These are phyloP conservation scores for Hanseniaspora guilliermondii DNA, from an alignment of 805 yeast genomes.

Conservation along the genomic window DNA sequence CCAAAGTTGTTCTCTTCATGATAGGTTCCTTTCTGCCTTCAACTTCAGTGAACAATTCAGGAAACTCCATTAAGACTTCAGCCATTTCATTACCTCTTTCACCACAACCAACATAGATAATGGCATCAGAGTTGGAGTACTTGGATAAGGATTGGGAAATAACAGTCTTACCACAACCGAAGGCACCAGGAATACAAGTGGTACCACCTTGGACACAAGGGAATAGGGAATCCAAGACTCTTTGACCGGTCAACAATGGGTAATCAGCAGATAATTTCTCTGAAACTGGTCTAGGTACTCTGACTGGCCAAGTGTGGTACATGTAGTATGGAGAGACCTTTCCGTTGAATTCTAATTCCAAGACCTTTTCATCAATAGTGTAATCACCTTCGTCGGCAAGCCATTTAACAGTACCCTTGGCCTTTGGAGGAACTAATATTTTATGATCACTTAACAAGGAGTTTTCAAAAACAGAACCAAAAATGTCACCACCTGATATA, in stretches of 20 bases:
- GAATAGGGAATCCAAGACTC: conserved; percentile 93
- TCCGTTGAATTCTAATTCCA: conserved; percentile 94
- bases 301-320: conserved; percentile 99
- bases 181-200: conserved; percentile 99
- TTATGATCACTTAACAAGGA: conserved; percentile 86
- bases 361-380: conserved; percentile 73
- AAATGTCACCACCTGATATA: conserved; percentile 95
- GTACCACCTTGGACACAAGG: conserved; percentile 99
- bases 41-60: conserved; percentile 84
- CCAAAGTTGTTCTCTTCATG: conserved; percentile 98
- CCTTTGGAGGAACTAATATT: conserved; percentile 92
- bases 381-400: conserved; percentile 86
- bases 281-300: conserved; percentile 98
- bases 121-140: conserved; percentile 93
- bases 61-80: conserved; percentile 98
- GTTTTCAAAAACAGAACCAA: conserved; percentile 88
- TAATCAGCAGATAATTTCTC: conserved; percentile 86
- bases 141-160: conserved; percentile 95
- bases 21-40: conserved; percentile 93
- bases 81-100: conserved; percentile 99
- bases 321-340: conserved; percentile 65
- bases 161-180: conserved; percentile 98
- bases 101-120: conserved; percentile 91
- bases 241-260: conserved; percentile 95
- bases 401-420: conserved; percentile 89